Conservation (phyloP, 306 rosid species). For the Glycine soja region DNA sequence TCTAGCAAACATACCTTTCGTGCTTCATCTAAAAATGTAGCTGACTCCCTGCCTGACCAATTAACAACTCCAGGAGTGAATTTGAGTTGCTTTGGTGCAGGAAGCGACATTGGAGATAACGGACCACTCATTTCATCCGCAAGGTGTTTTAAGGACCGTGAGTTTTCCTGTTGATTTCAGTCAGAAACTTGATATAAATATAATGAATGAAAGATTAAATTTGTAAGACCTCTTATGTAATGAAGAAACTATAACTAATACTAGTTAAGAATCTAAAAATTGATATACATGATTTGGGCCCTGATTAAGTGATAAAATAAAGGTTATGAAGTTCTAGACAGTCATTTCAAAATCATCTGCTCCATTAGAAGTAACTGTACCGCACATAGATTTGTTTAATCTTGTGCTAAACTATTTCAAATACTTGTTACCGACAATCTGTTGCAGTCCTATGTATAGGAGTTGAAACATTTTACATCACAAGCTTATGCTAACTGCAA, state of each 20-base stretch:
- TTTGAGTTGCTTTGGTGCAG: slow-evolving; percentile 86
- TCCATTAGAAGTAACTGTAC: slow-evolving; percentile 17
- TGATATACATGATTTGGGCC: slow-evolving; percentile 36
- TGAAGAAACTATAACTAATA: slow-evolving; percentile 23
- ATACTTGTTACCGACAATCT: slow-evolving; percentile 17
- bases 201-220: slow-evolving; percentile 22
- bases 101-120: slow-evolving; percentile 72
- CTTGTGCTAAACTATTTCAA: slow-evolving; percentile 33
- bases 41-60: slow-evolving; percentile 60
- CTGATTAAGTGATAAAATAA: slow-evolving; percentile 6
- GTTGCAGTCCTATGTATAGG: slow-evolving; percentile 30
- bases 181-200: slow-evolving; percentile 31
- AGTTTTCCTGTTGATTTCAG: slow-evolving; percentile 59
- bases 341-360: slow-evolving; percentile 28
- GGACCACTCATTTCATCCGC: slow-evolving; percentile 75
- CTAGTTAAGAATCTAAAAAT: slow-evolving; percentile 26
- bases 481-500: slow-evolving; percentile 37
- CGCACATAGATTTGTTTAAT: not conserved
- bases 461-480: slow-evolving; percentile 34
- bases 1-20: slow-evolving; percentile 58
- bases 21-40: slow-evolving; percentile 60
- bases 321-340: slow-evolving; percentile 25
- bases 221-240: slow-evolving; percentile 9
- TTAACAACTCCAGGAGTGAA: slow-evolving; percentile 82
- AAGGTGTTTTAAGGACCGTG: slow-evolving; percentile 69